A percentile compares a stretch with the other conserved stretches of the same genome.
Evolutionary conservation across 2,329 filamentous ascomycete genomes (phyloP).

Genomic region (Madurella fahalii): DNA sequence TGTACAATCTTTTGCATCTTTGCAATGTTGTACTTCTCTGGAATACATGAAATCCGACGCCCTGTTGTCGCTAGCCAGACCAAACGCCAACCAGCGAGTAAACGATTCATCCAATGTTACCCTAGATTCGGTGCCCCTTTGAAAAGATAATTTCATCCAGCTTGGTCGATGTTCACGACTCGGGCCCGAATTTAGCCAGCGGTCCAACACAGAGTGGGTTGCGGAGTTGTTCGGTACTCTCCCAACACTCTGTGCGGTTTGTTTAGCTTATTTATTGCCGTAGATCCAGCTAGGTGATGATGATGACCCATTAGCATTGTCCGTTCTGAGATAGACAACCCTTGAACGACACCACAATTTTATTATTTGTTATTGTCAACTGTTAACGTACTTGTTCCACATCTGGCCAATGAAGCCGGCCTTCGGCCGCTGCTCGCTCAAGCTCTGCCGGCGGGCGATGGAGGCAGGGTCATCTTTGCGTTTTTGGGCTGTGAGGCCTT

Average conservation of each 20-base stretch:
- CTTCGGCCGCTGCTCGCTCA: slow-evolving; percentile 49
- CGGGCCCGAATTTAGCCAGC: too few species aligned
- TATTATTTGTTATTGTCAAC: background rate
- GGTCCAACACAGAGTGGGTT: too few species aligned
- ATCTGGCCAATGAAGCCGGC: slow-evolving; percentile 50
- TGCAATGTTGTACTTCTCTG: background rate
- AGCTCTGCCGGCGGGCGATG: slow-evolving; percentile 49
- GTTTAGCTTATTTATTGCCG: slow-evolving; percentile 2
- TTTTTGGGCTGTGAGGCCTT: slow-evolving; percentile 49
- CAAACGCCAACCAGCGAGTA: background rate
- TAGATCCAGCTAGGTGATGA: slow-evolving; percentile 14
- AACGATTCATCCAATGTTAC: background rate
- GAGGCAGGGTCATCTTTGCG: slow-evolving; percentile 40
- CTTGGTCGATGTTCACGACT: too few species aligned
- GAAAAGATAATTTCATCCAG: too few species aligned
- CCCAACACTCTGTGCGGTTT: too few species aligned
- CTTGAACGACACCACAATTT: too few species aligned
- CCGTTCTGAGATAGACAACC: background rate
- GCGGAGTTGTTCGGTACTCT: too few species aligned
- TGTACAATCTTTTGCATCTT: background rate
- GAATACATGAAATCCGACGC: background rate
- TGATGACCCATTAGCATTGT: background rate
- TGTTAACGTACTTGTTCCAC: slow-evolving; percentile 53
- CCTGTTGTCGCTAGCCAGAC: background rate
- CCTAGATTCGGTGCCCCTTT: too few species aligned